Conservation (phyloP, 371 early-diverging fungal species). For the Haplosporangium sp. region DNA sequence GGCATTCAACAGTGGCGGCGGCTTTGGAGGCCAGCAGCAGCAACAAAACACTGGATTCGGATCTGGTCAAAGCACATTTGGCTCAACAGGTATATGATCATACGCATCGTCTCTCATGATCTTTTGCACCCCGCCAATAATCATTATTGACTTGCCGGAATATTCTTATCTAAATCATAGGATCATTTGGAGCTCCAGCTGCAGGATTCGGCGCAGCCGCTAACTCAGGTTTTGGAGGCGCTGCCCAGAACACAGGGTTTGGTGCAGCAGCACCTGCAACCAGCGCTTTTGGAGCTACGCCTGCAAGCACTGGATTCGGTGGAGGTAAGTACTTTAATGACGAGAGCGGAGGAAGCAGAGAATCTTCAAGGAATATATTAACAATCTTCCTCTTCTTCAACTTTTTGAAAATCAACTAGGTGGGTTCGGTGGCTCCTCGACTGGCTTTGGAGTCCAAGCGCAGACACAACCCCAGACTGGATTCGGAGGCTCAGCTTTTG, state of each 20-base stretch:
- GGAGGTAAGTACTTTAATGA: constrained; percentile 18
- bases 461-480: constrained; percentile 59
- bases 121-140: neutral
- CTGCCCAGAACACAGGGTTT: constrained; percentile 39
- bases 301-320: constrained; percentile 43
- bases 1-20: constrained; percentile 23
- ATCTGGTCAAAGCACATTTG: constrained; percentile 38
- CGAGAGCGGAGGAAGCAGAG: neutral
- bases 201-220: constrained; percentile 57
- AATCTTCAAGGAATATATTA: neutral
- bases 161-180: neutral
- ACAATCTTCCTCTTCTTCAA: neutral
- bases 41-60: constrained; percentile 49
- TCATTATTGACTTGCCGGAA: neutral
- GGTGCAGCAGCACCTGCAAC: constrained; percentile 37
- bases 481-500: constrained; percentile 62
- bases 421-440: constrained; percentile 47
- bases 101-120: neutral
- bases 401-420: constrained; percentile 13
- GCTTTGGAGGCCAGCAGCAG: constrained; percentile 50
- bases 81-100: constrained; percentile 36
- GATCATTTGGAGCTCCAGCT: constrained; percentile 47
- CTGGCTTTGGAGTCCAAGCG: constrained; percentile 70
- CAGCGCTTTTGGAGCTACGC: constrained; percentile 38
- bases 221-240: constrained; percentile 52